Conservation (phyloP, 169 alveolate species). For the Eimeria acervulina region DNA sequence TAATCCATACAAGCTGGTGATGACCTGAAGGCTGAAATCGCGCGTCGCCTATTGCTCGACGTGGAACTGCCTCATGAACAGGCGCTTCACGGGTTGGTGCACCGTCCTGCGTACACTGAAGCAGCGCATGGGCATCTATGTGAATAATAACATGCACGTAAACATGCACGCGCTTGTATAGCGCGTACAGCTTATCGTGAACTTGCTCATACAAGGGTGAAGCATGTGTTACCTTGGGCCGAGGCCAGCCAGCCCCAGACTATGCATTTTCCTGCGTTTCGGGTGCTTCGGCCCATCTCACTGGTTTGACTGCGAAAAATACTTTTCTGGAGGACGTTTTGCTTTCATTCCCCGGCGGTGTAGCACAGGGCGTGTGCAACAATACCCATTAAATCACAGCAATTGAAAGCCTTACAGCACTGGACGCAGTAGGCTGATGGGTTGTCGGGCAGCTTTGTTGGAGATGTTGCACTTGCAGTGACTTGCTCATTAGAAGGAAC, state of each 20-base stretch:
- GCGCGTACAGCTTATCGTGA: neutral
- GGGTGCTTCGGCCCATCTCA: neutral
- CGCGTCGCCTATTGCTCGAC: neutral
- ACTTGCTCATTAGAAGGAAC: neutral
- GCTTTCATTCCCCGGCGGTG: neutral
- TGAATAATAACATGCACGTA: neutral
- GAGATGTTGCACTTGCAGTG: neutral
- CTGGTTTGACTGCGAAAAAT: neutral
- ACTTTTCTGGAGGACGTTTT: neutral
- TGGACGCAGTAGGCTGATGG: neutral
- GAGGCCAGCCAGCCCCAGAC: neutral
- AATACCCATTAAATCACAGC: neutral
- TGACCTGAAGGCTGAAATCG: neutral
- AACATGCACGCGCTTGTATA: neutral
- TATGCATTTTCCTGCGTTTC: neutral
- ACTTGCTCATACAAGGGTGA: neutral
- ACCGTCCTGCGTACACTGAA: neutral
- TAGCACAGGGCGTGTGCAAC: neutral
- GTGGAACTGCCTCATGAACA: neutral
- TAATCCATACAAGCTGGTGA: slow-evolving; percentile 72
- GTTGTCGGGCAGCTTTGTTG: neutral
- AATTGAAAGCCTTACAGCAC: neutral
- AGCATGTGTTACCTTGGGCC: neutral
- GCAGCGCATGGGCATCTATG: neutral
- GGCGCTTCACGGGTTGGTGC: slow-evolving; percentile 21